Evolutionary conservation across 805 yeast genomes (phyloP).

Genomic region (Candida morakotiae): DNA sequence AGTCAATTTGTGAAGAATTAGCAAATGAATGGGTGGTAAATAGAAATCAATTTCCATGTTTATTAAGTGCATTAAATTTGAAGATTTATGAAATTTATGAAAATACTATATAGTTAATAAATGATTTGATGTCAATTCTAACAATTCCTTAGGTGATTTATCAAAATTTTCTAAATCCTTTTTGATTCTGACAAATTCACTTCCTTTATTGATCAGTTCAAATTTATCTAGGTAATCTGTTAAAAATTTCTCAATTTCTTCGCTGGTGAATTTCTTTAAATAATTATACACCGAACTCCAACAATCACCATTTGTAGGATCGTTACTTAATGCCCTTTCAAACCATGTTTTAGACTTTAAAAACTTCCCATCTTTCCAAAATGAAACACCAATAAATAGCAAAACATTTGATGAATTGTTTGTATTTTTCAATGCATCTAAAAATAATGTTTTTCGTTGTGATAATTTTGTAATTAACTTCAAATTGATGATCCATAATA

Average conservation of each 20-base stretch:
- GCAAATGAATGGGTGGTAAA: constrained; percentile 65
- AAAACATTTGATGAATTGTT: constrained; percentile 57
- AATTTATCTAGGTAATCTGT: constrained; percentile 24
- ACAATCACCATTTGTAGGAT: constrained; percentile 60
- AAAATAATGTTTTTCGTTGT: constrained; percentile 52
- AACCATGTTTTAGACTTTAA: constrained; percentile 71
- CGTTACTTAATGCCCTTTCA: constrained; percentile 57
- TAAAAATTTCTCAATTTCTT: constrained; percentile 34
- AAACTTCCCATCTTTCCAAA: constrained; percentile 62
- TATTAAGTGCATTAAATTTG: constrained; percentile 69
- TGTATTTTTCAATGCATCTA: constrained; percentile 69
- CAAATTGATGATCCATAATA: constrained; percentile 65
- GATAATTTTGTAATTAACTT: constrained; percentile 42
- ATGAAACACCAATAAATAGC: constrained; percentile 59
- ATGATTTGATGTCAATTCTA: constrained; percentile 26
- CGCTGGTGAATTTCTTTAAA: constrained; percentile 28
- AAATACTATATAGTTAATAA: constrained; percentile 10
- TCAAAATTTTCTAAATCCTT: constrained; percentile 49
- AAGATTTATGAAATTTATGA: constrained; percentile 50
- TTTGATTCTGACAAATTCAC: constrained; percentile 48
- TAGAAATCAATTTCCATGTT: constrained; percentile 69
- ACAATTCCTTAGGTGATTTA: constrained; percentile 34
- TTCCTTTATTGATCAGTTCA: constrained; percentile 61
- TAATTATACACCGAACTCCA: constrained; percentile 66
- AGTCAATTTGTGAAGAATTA: constrained; percentile 42